Percentiles rank a stretch among this genome's conserved stretches.
These are phyloP conservation scores for Pavlovales sp. DNA, from an alignment of 208 protist species.

Conservation along the genomic window DNA sequence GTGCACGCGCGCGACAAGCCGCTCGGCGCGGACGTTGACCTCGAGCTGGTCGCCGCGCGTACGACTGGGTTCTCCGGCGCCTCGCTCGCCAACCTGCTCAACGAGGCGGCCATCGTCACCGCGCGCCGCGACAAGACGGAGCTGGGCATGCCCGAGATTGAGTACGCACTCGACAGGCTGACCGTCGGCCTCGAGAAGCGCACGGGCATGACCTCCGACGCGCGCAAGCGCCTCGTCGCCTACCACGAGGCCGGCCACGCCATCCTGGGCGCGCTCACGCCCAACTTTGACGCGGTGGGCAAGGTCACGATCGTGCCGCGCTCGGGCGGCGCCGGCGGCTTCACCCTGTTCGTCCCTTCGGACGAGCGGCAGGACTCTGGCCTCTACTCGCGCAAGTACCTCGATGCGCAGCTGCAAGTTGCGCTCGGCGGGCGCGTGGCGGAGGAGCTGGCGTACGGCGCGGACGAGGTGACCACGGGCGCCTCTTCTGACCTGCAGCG, in stretches of 20 bases:
- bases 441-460: constrained; percentile 86
- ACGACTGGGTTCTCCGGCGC: constrained; percentile 53
- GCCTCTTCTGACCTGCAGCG: constrained; percentile 25
- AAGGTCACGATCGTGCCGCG: constrained; percentile 96
- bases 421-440: constrained; percentile 87
- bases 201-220: neutral
- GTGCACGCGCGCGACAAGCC: constrained; percentile 54
- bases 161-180: constrained; percentile 53
- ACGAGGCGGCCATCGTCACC: constrained; percentile 53
- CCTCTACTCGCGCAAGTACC: constrained; percentile 52
- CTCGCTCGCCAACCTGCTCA: constrained; percentile 53
- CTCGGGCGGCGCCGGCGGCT: constrained; percentile 81
- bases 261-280: constrained; percentile 34
- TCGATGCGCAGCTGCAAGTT: constrained; percentile 75
- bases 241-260: constrained; percentile 51
- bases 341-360: constrained; percentile 59
- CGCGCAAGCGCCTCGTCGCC: constrained; percentile 27
- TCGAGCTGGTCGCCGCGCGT: constrained; percentile 37
- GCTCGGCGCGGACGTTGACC: constrained; percentile 42
- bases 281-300: constrained; percentile 75
- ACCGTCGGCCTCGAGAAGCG: constrained; percentile 28
- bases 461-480: constrained; percentile 78
- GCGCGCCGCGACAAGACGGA: constrained; percentile 45
- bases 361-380: constrained; percentile 55
- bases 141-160: constrained; percentile 48